These are phyloP conservation scores for Cyberlindnera xylosilytica DNA, from an alignment of 805 yeast species.

Conservation along the genomic window DNA sequence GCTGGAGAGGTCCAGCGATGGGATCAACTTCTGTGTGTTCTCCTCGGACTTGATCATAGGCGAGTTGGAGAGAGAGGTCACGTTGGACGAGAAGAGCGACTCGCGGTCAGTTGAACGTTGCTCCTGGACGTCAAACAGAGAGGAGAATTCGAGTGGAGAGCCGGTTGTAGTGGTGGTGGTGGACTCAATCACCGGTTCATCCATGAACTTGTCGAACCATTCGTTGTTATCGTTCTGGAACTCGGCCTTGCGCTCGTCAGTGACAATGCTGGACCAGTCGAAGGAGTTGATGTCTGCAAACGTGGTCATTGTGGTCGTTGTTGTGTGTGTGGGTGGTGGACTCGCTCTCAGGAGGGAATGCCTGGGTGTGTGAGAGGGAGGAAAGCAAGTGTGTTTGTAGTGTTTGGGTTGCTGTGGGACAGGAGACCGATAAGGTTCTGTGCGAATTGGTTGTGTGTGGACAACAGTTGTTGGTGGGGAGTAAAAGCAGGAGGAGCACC, in stretches of 20 bases:
- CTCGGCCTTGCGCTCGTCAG: slow-evolving; percentile 13
- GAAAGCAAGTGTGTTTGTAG: neutral
- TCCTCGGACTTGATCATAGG: slow-evolving; percentile 31
- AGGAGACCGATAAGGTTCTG: neutral
- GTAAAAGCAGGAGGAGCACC: neutral
- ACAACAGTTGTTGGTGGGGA: no score
- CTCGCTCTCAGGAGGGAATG: no score
- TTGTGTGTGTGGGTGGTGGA: neutral
- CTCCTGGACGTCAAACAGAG: slow-evolving; percentile 20
- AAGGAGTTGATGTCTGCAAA: slow-evolving; percentile 22
- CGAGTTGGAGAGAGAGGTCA: slow-evolving; percentile 28
- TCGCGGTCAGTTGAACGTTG: slow-evolving; percentile 13
- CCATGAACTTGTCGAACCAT: slow-evolving; percentile 26
- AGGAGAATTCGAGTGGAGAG: slow-evolving; percentile 28
- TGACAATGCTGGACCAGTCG: slow-evolving; percentile 27
- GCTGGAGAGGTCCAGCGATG: slow-evolving; percentile 7
- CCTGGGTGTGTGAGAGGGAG: neutral
- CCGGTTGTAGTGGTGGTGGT: slow-evolving; percentile 17
- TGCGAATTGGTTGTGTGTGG: no score
- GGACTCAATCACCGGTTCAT: slow-evolving; percentile 10
- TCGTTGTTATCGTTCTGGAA: slow-evolving; percentile 13
- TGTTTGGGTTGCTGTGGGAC: neutral
- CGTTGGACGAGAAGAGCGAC: slow-evolving; percentile 25
- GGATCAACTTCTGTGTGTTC: neutral
- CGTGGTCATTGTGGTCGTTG: slow-evolving; percentile 17